Evolutionary conservation across 768 basidiomycete genomes (phyloP).

Genomic region (Suillus fuscotomentosus): DNA sequence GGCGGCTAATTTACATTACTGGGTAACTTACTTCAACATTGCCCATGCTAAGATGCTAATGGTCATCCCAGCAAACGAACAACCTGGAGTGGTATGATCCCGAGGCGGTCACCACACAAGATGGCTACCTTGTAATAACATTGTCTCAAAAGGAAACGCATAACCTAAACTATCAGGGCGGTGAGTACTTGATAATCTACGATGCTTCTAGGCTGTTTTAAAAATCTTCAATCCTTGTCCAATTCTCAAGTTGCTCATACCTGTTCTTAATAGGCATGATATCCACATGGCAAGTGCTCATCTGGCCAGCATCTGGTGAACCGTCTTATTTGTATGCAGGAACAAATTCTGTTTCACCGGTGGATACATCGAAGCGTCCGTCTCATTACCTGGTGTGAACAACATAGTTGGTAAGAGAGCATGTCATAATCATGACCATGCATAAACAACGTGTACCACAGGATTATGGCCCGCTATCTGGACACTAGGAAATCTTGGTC

Average conservation of each 20-base stretch:
- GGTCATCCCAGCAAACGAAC: conserved; percentile 32
- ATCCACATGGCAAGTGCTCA: conserved; percentile 33
- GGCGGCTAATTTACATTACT: conserved; percentile 44
- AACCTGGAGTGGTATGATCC: conserved; percentile 64
- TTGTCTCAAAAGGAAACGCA: conserved; percentile 46
- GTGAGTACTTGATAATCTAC: conserved; percentile 15
- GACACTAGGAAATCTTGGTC: conserved; percentile 58
- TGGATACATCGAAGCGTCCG: conserved; percentile 66
- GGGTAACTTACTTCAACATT: conserved; percentile 30
- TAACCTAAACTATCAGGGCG: conserved; percentile 44
- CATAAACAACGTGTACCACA: conserved; percentile 9
- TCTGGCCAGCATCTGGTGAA: conserved; percentile 1
- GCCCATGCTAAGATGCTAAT: conserved; percentile 31
- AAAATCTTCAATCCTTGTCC: conserved; percentile 19
- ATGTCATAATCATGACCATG: not conserved
- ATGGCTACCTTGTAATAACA: conserved; percentile 52
- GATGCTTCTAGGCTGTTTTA: conserved; percentile 19
- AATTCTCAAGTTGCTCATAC: not conserved
- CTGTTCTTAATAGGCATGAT: conserved; percentile 44
- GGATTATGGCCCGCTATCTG: conserved; percentile 57
- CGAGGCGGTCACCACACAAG: conserved; percentile 45
- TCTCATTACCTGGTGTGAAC: conserved; percentile 64
- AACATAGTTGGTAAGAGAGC: conserved; percentile 48
- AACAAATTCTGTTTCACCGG: conserved; percentile 92
- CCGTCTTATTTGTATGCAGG: conserved; percentile 33